A percentile compares a stretch with the other conserved stretches of the same genome.
These are phyloP conservation scores for Glonium stellatum DNA, from an alignment of 495 filamentous ascomycete species.

Conservation along the genomic window DNA sequence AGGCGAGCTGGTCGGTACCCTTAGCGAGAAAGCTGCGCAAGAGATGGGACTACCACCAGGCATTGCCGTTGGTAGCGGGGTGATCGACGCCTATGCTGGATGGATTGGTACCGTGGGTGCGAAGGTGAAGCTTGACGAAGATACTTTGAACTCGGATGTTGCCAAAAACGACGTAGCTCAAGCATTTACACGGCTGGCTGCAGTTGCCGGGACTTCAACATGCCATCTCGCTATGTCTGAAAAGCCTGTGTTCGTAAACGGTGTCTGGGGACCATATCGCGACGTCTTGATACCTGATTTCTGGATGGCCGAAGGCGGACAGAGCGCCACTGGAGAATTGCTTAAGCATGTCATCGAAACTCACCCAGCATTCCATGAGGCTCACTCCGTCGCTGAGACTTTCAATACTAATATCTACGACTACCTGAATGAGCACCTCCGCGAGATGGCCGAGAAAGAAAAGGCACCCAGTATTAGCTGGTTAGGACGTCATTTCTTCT, in stretches of 20 bases:
- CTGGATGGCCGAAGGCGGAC: conserved; percentile 96
- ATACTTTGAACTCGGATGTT: conserved; percentile 52
- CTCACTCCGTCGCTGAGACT: conserved; percentile 64
- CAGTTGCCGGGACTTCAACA: conserved; percentile 95
- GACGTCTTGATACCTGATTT: conserved; percentile 84
- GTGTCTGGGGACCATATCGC: conserved; percentile 94
- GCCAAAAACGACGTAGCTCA: conserved; percentile 75
- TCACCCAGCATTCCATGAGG: conserved; percentile 78
- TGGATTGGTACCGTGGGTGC: conserved; percentile 99
- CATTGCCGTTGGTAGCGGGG: conserved; percentile 87
- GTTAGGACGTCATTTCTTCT: conserved; percentile 87
- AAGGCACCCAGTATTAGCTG: conserved; percentile 72
- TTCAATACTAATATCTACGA: conserved; percentile 84
- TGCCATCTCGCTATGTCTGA: conserved; percentile 95
- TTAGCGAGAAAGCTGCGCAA: conserved; percentile 73
- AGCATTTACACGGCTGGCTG: conserved; percentile 87
- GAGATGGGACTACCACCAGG: conserved; percentile 82
- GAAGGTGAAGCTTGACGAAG: conserved; percentile 64
- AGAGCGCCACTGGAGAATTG: conserved; percentile 88
- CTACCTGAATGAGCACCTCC: conserved; percentile 84
- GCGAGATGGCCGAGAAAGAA: conserved; percentile 58
- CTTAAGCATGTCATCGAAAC: conserved; percentile 91
- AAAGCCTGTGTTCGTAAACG: conserved; percentile 81
- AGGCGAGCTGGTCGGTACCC: conserved; percentile 76
- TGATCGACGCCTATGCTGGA: conserved; percentile 96